Base-by-base conservation (phyloP, 1,284 basidiomycete species). In the Marasmius fiardii region DNA sequence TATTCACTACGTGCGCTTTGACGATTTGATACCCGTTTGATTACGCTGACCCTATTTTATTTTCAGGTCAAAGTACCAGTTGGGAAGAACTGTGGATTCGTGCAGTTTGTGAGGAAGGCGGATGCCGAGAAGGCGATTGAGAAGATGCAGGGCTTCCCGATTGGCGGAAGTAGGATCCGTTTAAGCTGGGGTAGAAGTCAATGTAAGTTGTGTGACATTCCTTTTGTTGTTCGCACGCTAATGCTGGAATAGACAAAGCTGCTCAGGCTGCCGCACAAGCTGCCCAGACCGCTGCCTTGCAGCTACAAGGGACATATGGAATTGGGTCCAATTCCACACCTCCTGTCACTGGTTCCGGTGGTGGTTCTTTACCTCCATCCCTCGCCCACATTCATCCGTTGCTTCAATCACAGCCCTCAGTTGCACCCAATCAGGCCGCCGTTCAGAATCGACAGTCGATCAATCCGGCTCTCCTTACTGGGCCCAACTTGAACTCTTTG, bases 101-200 rank as follows among this genome's bases (percentile, higher is more conserved):
- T 98, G 26, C 94, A 96, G 71, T 97, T 93, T 65, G 90, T 95
- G 24, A 81, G 86, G 61, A 95, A 97, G 72, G 84, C 83, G 11
- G 95, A 97, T 70, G 95, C 95, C 5, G 93, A 96, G 68, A 80
- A 83, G 24, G 94, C 95, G 2, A 97, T 98, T 62, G 90, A 94
- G 71, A 91, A 92, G 71, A 95, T 97, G 93, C 94, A 97, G 73
- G 93, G 93, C 21, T 97, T 95, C 69, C 92, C 92, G 5, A 88
- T 97, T 62, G 92, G 92, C 45, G 93, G 93, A 12, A 93, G 92
- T 60, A 81, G 92, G 61, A 94, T 98, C 63, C 81, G 94, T 41
- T 72, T 97, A 56, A 94, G 92, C 66, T 98, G 94, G 94, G 94
- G 95, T 28, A 80, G 94, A 44, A 92, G 88, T 70, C 92, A 93